Base-by-base conservation (phyloP, 495 filamentous ascomycete genomes). In the Aspergillus heteromorphus region DNA sequence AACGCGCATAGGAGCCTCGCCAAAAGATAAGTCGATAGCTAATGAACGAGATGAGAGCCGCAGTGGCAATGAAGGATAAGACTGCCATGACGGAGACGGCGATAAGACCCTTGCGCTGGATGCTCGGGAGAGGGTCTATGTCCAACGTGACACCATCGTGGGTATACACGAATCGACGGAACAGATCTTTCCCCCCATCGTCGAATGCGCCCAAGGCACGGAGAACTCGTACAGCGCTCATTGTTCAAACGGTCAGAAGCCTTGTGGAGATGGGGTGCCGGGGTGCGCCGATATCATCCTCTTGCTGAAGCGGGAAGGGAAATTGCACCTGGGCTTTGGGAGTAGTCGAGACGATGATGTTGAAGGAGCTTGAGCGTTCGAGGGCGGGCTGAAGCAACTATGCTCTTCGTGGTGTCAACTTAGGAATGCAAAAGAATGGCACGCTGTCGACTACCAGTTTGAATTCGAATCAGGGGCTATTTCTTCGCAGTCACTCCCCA, bases 1-100 rank as follows among this genome's bases (percentile, higher is more conserved):
- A 76, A 18, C 70, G 62, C 17, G 65, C 48, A 50, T 78, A 78
- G 53, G 68, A 75, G 17, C 61, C 63, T 19, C 73, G 74, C 83
- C 83, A 85, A 53, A 75, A 73, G 20, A 85, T 55, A 19, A 87
- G 65, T 53, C 80, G 79, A 62, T 74, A 83, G 16, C 76, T 81
- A 45, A 86, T 71, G 61, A 79, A 85, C n/a, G 61, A 45, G 36
- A 85, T 76, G 10, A 86, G 69, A 23, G 61, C 55, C 0, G 73
- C 57, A 1, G 77, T 79, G 16, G 83, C 78, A 21, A 85, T 61
- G 56, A 86, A 81, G 4, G 83, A 86, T 10, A 86, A 65, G 31
- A 83, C 68, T 51, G 77, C 82, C 57, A 86, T 83, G 51, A 76
- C 61, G 23, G 79, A 69, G 42, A 86, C 73, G 2, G 78, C 79